Base-by-base conservation (phyloP, 2,329 filamentous ascomycete species). In the Trichoderma sp. region DNA sequence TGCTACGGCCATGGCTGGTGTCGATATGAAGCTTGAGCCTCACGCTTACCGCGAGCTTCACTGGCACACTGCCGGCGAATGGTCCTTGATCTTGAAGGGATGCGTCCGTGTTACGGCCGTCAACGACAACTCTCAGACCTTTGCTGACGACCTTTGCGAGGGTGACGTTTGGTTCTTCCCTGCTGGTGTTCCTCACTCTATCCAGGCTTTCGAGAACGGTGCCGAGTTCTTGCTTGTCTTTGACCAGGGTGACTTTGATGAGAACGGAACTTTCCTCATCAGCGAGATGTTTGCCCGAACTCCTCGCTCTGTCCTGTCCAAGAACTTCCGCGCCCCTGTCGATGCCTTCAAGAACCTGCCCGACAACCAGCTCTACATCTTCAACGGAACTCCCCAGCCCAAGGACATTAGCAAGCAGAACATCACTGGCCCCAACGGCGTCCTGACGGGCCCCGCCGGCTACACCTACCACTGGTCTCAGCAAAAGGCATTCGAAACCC, bases 31-130 rank as follows among this genome's bases (percentile, higher is more conserved):
- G 53, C 82, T 90, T 1, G 84, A 83, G n/a, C 83, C 86, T 0
- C 80, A 86, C 30, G 88, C 86, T 0, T 90, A 90, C 73, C 85
- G 90, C 24, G 89, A 91, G 77, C 80, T 91, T 26, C 90, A 92
- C 74, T 92, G 87, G 87, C 88, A 90, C 74, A 87, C 84, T 47
- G 83, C 85, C 51, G 84, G 81, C 62, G 82, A 88, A 74, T 88
- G 86, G 86, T 81, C 84, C 0, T 79, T 88, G 6, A 80, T 90
- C 12, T 80, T 88, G 18, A 87, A 87, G 71, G 88, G 88, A 0
- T 84, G 83, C 53, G 86, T 86, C 3, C 83, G 86, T 6, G 80
- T 90, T 1, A 80, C 83, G 7, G 84, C 87, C 1, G 82, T 90
- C 56, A 84, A 89, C 73, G 83, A 86, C 56, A 82, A 86, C 11